phyloP scores from a whole-genome alignment of 805 yeast species.

The Sugiyamaella smithiae region DNA sequence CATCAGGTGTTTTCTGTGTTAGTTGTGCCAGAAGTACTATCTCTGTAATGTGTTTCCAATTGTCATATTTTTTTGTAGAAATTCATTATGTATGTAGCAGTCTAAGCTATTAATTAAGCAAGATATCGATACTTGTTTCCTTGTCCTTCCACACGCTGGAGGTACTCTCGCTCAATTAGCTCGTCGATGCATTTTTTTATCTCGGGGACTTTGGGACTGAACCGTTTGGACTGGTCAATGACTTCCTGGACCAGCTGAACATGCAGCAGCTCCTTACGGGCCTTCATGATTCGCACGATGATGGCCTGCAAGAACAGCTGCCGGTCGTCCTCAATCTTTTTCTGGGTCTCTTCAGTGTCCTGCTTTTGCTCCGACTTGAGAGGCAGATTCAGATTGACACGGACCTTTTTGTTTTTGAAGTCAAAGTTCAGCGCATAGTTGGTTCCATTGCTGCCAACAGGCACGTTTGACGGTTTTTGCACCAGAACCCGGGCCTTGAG shows the following conservation, averaged over 20 bases:
- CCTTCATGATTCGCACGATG: slow-evolving; percentile 95
- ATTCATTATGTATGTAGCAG: too few relatives aligned
- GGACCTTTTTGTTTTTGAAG: slow-evolving; percentile 78
- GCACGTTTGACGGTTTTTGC: slow-evolving; percentile 58
- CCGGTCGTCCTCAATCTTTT: slow-evolving; percentile 83
- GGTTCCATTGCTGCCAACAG: slow-evolving; percentile 53
- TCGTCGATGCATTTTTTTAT: slow-evolving; percentile 83
- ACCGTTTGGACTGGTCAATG: slow-evolving; percentile 80
- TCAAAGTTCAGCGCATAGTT: slow-evolving; percentile 70
- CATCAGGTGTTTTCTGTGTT: too few relatives aligned
- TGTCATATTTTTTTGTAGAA: too few relatives aligned
- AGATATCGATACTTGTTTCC: slow-evolving; percentile 34
- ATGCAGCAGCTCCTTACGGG: slow-evolving; percentile 76
- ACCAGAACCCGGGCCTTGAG: slow-evolving; percentile 71
- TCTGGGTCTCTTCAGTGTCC: slow-evolving; percentile 70
- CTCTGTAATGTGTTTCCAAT: too few relatives aligned
- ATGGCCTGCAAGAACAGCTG: slow-evolving; percentile 85
- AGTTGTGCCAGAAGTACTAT: too few relatives aligned
- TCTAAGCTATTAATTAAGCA: neutral
- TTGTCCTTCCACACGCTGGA: slow-evolving; percentile 70
- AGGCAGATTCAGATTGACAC: slow-evolving; percentile 69
- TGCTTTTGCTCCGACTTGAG: slow-evolving; percentile 58
- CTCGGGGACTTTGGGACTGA: slow-evolving; percentile 80
- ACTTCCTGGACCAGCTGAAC: slow-evolving; percentile 82
- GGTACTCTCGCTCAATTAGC: slow-evolving; percentile 80